phyloP scores from a whole-genome alignment of 495 filamentous ascomycete species.

The Podospora bellae-mahoneyi region DNA sequence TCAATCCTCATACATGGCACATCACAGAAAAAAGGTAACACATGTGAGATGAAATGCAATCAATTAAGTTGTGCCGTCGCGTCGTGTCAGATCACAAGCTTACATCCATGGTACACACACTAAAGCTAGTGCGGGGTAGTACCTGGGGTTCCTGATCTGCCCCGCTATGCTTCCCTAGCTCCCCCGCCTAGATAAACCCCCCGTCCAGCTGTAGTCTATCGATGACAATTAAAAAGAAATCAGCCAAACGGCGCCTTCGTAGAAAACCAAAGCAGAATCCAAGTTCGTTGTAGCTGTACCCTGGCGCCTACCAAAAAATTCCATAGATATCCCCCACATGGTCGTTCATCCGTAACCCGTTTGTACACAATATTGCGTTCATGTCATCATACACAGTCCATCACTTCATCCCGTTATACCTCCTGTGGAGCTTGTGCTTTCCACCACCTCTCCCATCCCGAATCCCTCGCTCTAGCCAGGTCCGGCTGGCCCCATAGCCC shows the following conservation, averaged over 20 bases:
- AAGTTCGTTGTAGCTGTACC: too few relatives aligned
- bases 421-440: constrained; percentile 19
- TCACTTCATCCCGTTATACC: constrained; percentile 7
- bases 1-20: constrained; percentile 8
- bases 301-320: not conserved
- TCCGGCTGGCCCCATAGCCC: not conserved
- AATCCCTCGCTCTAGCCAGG: constrained; percentile 22
- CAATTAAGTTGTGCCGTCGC: constrained; percentile 7
- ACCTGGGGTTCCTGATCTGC: not conserved
- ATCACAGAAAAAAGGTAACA: not conserved
- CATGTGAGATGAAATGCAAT: not conserved
- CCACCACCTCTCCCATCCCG: constrained; percentile 34
- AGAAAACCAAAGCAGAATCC: not conserved
- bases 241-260: too few relatives aligned
- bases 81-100: constrained; percentile 6
- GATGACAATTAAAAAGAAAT: too few relatives aligned
- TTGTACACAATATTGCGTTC: not conserved
- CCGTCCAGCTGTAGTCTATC: too few relatives aligned
- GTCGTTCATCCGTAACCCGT: not conserved
- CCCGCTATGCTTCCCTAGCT: not conserved
- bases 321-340: not conserved
- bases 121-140: not conserved
- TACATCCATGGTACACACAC: not conserved
- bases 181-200: too few relatives aligned
- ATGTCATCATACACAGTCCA: not conserved